phyloP scores from a whole-genome alignment of 2,329 filamentous ascomycete genomes.

The Lachnellula willkommii region DNA sequence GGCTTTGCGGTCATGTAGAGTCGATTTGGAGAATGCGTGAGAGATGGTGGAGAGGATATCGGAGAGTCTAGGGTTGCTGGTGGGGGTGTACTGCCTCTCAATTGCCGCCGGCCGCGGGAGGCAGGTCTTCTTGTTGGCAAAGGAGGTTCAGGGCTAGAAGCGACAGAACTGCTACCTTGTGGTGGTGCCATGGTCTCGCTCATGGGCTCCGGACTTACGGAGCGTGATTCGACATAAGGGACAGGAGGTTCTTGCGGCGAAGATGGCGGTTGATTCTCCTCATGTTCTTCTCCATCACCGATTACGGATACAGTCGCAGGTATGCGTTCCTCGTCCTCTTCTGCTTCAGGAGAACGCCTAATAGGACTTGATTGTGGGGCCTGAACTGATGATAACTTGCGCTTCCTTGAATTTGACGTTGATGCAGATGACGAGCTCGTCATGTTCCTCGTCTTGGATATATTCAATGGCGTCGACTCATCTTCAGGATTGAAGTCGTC shows the following conservation, averaged over 20 bases:
- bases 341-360: constrained; percentile 7
- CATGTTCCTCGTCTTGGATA: constrained; percentile 37
- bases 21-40: constrained; percentile 60
- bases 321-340: constrained; percentile 20
- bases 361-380: constrained; percentile 26
- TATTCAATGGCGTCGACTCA: constrained; percentile 61
- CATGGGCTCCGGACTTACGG: constrained; percentile 25
- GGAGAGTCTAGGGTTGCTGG: constrained; percentile 26
- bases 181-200: constrained; percentile 33
- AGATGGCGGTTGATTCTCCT: constrained; percentile 11
- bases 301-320: constrained; percentile 21
- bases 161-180: constrained; percentile 26
- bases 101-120: constrained; percentile 21
- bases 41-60: constrained; percentile 56
- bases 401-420: constrained; percentile 44
- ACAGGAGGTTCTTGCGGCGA: constrained; percentile 10
- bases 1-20: constrained; percentile 13
- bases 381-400: constrained; percentile 40
- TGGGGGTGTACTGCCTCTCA: constrained; percentile 25
- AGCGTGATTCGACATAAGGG: constrained; percentile 20
- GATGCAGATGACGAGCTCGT: constrained; percentile 31
- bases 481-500: constrained; percentile 58
- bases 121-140: constrained; percentile 11
- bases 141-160: constrained; percentile 19
- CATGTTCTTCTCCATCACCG: constrained; percentile 17